Evolutionary conservation across 441 rosid species (phyloP), one percentile per base, ranked within the genome.

Genomic region (Gossypium schwendimanii): DNA sequence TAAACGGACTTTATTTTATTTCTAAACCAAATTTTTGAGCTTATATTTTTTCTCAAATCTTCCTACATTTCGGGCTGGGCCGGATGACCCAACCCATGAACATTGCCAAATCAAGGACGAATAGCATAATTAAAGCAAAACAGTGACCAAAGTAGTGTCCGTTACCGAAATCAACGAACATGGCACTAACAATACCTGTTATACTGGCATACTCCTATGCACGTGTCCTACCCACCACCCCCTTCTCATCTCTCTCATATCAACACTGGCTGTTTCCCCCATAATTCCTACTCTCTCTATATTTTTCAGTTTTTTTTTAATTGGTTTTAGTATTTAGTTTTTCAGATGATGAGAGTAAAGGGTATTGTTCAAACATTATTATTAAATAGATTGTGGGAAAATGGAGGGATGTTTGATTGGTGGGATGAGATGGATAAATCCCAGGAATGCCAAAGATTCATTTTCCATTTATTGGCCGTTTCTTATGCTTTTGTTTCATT

Each of bases 341-440:
- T 50, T 50, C 47, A 70, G 63, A 80, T 70, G 78, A 74, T 78
- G 80, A 69, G 74, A 21, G 59, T 67, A 7, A 70, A 52, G 18
- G 61, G 67, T 53, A 15, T 81, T 36, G 76, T 59, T 76, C 12
- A 26, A 61, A 21, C 20, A 12, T 65, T 39, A 39, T 1, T 39
- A 39, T 39, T 54, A 23, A 49, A 41, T 49, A 68, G 59, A 28
- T 61, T 20, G n/a, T 57, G 61, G 7, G 50, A 67, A 49, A 14
- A 52, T 71, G 72, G 70, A 9, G 58, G 66, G 41, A 53, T 50
- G 36, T 1, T 50, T 14, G 74, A 63, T 74, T 83, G 84, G 86
- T 85, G 81, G 88, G 82, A 81, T 31, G 75, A 79, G 61, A 73
- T 81, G n/a, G 70, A 83, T 74, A 74, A 78, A 21, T 83, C 85